These are phyloP conservation scores for Metarhizium guizhouense DNA, from an alignment of 2,329 filamentous ascomycete species.

Conservation along the genomic window DNA sequence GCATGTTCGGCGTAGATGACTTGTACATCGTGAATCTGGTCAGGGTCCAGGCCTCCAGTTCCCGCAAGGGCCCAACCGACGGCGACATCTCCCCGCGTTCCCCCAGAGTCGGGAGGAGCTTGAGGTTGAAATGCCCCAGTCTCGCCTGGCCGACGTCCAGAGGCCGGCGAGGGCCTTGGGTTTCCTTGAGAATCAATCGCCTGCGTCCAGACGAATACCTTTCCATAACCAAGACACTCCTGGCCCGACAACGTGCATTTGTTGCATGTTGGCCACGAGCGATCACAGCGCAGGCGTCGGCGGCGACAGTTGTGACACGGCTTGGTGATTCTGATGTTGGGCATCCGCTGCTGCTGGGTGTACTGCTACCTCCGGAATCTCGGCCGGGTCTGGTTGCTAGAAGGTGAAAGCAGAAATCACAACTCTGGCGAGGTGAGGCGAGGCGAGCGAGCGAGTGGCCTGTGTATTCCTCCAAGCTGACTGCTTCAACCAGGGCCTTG, in stretches of 20 bases:
- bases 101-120: background rate
- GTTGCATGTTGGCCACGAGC: constrained; percentile 48
- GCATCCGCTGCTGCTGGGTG: constrained; percentile 13
- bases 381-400: background rate
- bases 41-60: background rate
- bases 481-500: background rate
- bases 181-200: constrained; percentile 41
- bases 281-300: constrained; percentile 52
- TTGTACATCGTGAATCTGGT: background rate
- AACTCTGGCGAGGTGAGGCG: background rate
- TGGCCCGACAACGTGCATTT: constrained; percentile 48
- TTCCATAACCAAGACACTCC: constrained; percentile 54
- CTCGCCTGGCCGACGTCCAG: constrained; percentile 6
- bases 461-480: background rate
- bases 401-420: background rate
- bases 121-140: background rate
- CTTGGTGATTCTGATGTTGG: constrained; percentile 28
- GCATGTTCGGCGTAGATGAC: background rate
- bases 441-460: background rate
- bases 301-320: constrained; percentile 55
- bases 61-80: background rate
- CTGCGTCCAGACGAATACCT: constrained; percentile 50
- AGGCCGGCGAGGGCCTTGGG: constrained; percentile 23
- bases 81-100: background rate
- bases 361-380: background rate